Evolutionary conservation across 495 filamentous ascomycete genomes (phyloP), one percentile per base, ranked within the genome.

Genomic region (Penicillium waksmanii): DNA sequence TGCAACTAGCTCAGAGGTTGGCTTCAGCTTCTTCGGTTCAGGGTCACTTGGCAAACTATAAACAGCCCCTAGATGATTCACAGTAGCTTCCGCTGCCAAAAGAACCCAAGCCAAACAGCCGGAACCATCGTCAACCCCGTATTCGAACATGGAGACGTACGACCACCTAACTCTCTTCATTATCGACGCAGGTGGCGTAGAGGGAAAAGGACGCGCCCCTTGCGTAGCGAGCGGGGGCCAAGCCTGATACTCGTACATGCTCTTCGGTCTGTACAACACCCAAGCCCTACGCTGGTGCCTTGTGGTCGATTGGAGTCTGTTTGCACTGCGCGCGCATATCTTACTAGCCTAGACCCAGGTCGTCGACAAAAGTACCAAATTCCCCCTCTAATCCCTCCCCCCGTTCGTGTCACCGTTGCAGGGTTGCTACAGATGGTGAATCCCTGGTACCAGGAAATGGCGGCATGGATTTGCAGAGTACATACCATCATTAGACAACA

Each of bases 401-500:
- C 13, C 52, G 58, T 9, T 53, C 46, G 46, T 48, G 46, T 48
- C 21, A 48, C 21, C 56, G 31, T 55, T 54, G 36, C 49, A 44
- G 49, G 55, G 43, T 35, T 11, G 17, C 17, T 55, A 50, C 61
- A 66, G 53, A 31, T 36, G n/a, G 15, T 12, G n/a, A 33, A 44
- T 51, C 19, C 58, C 58, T 58, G 42, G 33, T 58, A 58, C 51
- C 61, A 51, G 57, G 64, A 46, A 49, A 56, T 42, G 3, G 25
- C 18, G 58, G 55, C 57, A 55, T 53, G 36, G 27, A 36, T 60
- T 18, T 63, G 63, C 63, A 66, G 62, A 18, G 12, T 17, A 18
- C 42, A 44, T 44, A 44, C 42, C 13, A 13, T 44, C 12, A 9
- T 19, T 19, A 4, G 42, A 44, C 42, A 17, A 44, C 1, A 44